Evolutionary conservation across 2,329 filamentous ascomycete genomes (phyloP), one percentile per base, ranked within the genome.

Genomic region (Tolypocladium ovalisporum): DNA sequence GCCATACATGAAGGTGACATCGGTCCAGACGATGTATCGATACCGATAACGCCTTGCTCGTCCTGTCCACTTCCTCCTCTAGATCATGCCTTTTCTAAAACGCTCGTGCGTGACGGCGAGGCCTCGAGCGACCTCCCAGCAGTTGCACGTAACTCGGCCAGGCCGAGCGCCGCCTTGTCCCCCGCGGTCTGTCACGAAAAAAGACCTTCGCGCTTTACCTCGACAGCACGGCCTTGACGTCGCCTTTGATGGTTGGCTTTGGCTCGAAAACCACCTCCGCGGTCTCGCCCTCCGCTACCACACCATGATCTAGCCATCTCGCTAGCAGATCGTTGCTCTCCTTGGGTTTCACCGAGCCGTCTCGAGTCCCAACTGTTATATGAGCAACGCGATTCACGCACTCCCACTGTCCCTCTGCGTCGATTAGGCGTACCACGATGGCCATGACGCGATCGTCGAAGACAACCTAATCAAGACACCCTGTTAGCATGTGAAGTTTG

Each of bases 371-470:
- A 9, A 97, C 79, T 0, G 94, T 99, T 59, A 99, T 83, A 69
- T 99, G 94, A 13, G 92, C 85, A 36, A 95, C 79, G 17, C 79
- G 73, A 67, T 99, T 99, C 49, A 83, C 81, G 60, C 86, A 93
- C 57, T 84, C 77, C 84, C 86, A 89, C 52, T 75, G 74, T 49
- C 69, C 73, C 60, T 71, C 73, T 17, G 80, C 73, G 57, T 84
- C 82, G 7, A 82, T 73, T 3, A 96, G 76, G 12, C 92, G 83
- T 19, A 90, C 90, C 3, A 96, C 89, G 58, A 99, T 87, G 7
- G 90, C 87, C 94, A 99, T 97, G 67, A 97, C 78, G 6, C 90
- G 82, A 61, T 86, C 79, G 66, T 97, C 88, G 79, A 87, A 97
- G 10, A 99, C 85, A 53, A 97, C 73, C 78, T 80, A 52, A 24